Conservation (phyloP, 805 yeast species). For the Wickerhamomyces chambardii region DNA sequence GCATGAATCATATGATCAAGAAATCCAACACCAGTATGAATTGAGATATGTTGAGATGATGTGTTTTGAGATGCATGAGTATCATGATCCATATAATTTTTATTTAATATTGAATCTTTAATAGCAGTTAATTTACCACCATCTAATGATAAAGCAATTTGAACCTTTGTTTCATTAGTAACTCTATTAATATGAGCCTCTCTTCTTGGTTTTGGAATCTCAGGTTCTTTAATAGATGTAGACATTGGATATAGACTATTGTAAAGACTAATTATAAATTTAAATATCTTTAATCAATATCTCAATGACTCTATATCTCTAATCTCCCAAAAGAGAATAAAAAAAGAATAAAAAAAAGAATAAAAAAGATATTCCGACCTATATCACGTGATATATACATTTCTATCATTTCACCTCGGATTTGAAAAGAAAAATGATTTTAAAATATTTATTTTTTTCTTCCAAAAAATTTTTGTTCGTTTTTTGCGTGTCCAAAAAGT, state of each 20-base stretch:
- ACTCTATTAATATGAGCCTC: conserved; percentile 36
- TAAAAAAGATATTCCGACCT: no score
- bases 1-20: conserved; percentile 98
- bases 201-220: conserved; percentile 19
- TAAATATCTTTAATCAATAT: no score
- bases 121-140: conserved; percentile 77
- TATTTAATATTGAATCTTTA: conserved; percentile 45
- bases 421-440: no score
- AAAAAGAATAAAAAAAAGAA: no score
- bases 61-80: conserved; percentile 66
- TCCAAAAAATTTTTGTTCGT: no score
- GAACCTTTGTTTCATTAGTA: conserved; percentile 93
- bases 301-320: neutral
- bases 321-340: no score
- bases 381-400: no score
- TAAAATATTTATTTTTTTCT: no score
- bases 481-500: no score
- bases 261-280: no score
- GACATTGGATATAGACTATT: neutral
- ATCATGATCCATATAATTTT: conserved; percentile 20
- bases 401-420: no score
- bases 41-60: conserved; percentile 60
- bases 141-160: conserved; percentile 72
- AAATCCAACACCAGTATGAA: conserved; percentile 92
- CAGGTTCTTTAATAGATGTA: neutral